Evolutionary conservation across 768 basidiomycete species (phyloP).

Genomic region (Phaeotremella skinneri): DNA sequence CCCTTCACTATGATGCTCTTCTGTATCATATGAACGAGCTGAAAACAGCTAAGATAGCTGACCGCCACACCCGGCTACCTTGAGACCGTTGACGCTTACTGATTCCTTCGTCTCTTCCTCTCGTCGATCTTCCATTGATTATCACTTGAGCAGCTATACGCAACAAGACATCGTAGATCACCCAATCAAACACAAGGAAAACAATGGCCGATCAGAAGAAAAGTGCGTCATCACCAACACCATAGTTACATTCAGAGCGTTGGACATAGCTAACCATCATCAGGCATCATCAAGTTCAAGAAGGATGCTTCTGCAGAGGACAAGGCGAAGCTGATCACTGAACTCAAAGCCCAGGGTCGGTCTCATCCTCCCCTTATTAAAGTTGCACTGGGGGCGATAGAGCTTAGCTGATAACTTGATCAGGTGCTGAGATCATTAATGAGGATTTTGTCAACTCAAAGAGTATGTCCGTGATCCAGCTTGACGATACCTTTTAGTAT

Average conservation of each 20-base stretch:
- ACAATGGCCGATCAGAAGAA: not conserved
- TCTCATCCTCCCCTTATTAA: not conserved
- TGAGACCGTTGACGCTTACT: no score
- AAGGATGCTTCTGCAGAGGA: slow-evolving; percentile 38
- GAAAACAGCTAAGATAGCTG: no score
- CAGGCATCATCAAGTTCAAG: slow-evolving; percentile 43
- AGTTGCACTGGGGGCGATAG: not conserved
- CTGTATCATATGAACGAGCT: no score
- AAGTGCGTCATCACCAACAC: no score
- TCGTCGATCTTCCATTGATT: not conserved
- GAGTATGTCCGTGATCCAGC: slow-evolving; percentile 20
- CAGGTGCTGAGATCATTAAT: slow-evolving; percentile 28
- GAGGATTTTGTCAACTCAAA: slow-evolving; percentile 35
- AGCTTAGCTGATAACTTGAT: not conserved
- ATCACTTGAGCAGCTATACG: not conserved
- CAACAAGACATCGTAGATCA: no score
- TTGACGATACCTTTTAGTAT: not conserved
- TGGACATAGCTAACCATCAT: not conserved
- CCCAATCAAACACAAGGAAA: not conserved
- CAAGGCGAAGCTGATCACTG: slow-evolving; percentile 27
- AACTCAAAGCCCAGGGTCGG: slow-evolving; percentile 33
- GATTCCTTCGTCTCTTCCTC: no score
- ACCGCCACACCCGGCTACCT: no score
- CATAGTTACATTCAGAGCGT: not conserved
- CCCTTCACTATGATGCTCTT: no score